Evolutionary conservation across 2,329 filamentous ascomycete species (phyloP).

Genomic region (Phialophora expanda): DNA sequence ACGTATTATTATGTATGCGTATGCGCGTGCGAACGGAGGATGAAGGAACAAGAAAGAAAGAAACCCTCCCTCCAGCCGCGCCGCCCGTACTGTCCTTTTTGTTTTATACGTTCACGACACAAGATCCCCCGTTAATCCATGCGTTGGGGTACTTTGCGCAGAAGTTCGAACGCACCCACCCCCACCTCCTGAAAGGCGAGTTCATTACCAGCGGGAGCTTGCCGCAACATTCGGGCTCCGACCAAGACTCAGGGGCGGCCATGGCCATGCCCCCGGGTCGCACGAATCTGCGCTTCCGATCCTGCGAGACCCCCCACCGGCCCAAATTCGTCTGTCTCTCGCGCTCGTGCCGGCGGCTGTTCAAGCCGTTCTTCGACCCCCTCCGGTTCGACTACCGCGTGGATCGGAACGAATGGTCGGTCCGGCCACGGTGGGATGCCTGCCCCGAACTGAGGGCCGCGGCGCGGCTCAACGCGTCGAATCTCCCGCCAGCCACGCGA

Average conservation of each 20-base stretch:
- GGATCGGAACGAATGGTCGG: constrained; percentile 1
- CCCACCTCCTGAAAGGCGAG: constrained; percentile 1
- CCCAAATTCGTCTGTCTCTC: constrained; percentile 6
- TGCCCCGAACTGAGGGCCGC: not conserved
- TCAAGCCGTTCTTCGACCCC: constrained; percentile 9
- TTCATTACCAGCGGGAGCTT: not conserved
- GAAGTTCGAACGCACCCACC: constrained; percentile 1
- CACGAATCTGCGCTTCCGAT: constrained; percentile 8
- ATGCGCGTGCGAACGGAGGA: too few species aligned
- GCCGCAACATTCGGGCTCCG: too few species aligned
- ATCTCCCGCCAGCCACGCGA: not conserved
- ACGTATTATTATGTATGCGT: not conserved
- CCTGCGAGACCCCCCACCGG: constrained; percentile 4
- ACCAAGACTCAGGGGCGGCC: not conserved
- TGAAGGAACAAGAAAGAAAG: too few species aligned
- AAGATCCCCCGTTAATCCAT: not conserved
- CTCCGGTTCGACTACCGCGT: constrained; percentile 3
- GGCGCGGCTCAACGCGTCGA: not conserved
- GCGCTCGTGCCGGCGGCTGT: not conserved
- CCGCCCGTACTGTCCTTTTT: too few species aligned
- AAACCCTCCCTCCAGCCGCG: not conserved
- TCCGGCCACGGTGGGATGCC: not conserved
- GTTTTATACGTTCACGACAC: too few species aligned
- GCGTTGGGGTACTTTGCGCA: not conserved
- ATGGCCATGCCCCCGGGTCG: not conserved